Conservation (phyloP, 1,139 yeast species). For the Hyphopichia wangnamkhiaoensis region DNA sequence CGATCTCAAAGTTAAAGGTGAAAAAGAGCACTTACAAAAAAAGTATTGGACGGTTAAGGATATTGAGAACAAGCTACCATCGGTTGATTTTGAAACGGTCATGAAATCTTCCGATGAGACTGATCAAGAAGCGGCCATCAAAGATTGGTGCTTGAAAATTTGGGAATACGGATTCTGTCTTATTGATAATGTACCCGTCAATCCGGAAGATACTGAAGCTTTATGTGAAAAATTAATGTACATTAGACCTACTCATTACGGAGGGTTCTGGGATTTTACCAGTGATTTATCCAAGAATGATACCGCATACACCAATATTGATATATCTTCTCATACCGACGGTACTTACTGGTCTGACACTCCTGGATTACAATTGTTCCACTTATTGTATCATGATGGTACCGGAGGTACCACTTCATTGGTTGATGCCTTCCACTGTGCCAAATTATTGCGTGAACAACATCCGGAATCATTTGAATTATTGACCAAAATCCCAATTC, state of each 20-base stretch:
- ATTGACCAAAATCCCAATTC: conserved; percentile 53
- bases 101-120: conserved; percentile 37
- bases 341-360: conserved; percentile 81
- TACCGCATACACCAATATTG: conserved; percentile 74
- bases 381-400: conserved; percentile 65
- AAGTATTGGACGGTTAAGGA: conserved; percentile 52
- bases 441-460: conserved; percentile 45
- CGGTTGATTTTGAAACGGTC: conserved; percentile 49
- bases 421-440: conserved; percentile 70
- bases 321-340: conserved; percentile 69
- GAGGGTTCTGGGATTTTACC: conserved; percentile 83
- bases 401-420: conserved; percentile 73
- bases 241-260: conserved; percentile 74
- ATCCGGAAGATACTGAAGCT: conserved; percentile 61
- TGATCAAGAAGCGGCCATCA: conserved; percentile 46
- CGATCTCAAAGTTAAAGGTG: conserved; percentile 28
- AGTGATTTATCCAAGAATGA: conserved; percentile 71
- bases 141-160: conserved; percentile 61
- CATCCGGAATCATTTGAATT: conserved; percentile 59
- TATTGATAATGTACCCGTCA: conserved; percentile 62
- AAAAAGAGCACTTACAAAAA: conserved; percentile 28
- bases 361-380: conserved; percentile 75
- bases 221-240: conserved; percentile 63
- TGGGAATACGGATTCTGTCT: conserved; percentile 65
- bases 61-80: conserved; percentile 48